Percentiles rank a stretch among this genome's conserved stretches.
Conservation (phyloP, 2,329 filamentous ascomycete species). For the Calonectria honghensis region DNA sequence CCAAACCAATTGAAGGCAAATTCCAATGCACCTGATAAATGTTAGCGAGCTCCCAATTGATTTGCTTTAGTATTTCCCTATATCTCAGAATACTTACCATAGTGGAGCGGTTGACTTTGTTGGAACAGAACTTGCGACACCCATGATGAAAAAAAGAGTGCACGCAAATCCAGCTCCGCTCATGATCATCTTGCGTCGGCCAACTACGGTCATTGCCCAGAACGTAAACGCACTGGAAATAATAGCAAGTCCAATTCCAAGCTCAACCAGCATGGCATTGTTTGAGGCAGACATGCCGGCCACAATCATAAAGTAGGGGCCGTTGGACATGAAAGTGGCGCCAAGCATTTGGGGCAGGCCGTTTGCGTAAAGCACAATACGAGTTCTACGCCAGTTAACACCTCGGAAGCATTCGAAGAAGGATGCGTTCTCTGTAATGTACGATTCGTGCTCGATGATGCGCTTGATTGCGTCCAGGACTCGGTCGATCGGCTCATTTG, state of each 20-base stretch:
- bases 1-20: constrained; percentile 17
- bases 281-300: constrained; percentile 20
- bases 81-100: not conserved
- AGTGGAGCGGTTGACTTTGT: not conserved
- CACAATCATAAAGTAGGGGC: constrained; percentile 29
- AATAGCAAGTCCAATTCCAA: constrained; percentile 23
- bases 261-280: constrained; percentile 18
- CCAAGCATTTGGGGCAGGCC: constrained; percentile 13
- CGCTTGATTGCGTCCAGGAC: not conserved
- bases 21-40: constrained; percentile 3
- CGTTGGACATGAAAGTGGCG: constrained; percentile 23
- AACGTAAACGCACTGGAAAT: constrained; percentile 14
- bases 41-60: not conserved
- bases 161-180: not conserved
- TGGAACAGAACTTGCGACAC: constrained; percentile 7
- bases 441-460: constrained; percentile 10
- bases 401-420: constrained; percentile 28
- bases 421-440: not conserved
- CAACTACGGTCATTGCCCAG: constrained; percentile 10
- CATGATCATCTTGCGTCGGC: constrained; percentile 23
- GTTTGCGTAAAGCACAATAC: constrained; percentile 23
- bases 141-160: constrained; percentile 26
- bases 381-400: constrained; percentile 26
- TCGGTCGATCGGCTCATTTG: not conserved
- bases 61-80: not conserved